phyloP scores from a whole-genome alignment of 306 rosid species.

The Rosa multiflora region DNA sequence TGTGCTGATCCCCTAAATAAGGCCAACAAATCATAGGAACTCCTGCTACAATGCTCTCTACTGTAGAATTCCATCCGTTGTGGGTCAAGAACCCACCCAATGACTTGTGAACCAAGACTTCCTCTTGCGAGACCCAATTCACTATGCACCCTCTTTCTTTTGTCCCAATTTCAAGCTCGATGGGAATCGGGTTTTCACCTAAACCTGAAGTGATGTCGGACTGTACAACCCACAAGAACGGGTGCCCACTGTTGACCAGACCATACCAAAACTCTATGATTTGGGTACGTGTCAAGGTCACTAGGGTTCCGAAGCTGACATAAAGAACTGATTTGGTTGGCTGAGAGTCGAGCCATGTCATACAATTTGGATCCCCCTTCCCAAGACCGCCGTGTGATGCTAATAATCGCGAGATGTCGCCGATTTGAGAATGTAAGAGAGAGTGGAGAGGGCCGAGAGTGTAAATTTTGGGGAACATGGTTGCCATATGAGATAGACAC shows the following conservation, averaged over 20 bases:
- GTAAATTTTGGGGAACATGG: constrained; percentile 4
- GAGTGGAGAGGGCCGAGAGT: constrained; percentile 21
- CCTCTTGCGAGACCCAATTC: constrained; percentile 35
- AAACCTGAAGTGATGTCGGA: not conserved
- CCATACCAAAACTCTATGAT: constrained; percentile 21
- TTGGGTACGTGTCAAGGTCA: not conserved
- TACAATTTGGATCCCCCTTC: not conserved
- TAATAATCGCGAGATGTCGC: not conserved
- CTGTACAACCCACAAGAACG: constrained; percentile 5
- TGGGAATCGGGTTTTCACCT: not conserved
- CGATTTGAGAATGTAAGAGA: not conserved
- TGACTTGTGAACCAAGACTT: constrained; percentile 30
- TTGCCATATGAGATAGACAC: not conserved
- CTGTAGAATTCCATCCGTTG: constrained; percentile 37
- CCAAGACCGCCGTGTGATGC: not conserved
- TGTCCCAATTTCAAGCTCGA: constrained; percentile 15
- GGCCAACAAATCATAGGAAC: constrained; percentile 39
- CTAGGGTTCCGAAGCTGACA: constrained; percentile 22
- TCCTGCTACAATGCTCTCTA: constrained; percentile 31
- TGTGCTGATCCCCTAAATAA: constrained; percentile 11
- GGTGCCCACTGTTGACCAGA: constrained; percentile 2
- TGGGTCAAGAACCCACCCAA: constrained; percentile 22
- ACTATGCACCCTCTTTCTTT: constrained; percentile 28
- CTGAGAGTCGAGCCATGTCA: constrained; percentile 20
- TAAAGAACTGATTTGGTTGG: constrained; percentile 3